Evolutionary conservation across 768 basidiomycete genomes (phyloP).

Genomic region (Rhizopogon sp.): DNA sequence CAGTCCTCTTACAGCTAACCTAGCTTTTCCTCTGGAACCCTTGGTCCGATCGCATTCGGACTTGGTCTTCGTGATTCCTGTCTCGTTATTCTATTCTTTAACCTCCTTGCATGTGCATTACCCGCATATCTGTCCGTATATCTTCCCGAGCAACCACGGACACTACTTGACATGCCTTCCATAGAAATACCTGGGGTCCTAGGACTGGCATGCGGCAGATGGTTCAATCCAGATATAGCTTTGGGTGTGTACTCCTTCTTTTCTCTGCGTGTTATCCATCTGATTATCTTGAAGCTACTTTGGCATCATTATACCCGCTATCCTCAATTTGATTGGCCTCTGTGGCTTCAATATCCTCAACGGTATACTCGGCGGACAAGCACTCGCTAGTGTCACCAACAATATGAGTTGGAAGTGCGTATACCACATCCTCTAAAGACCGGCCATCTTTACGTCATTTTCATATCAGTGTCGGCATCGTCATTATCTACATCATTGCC

Average conservation of each 20-base stretch:
- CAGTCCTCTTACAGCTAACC: background rate
- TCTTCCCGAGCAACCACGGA: background rate
- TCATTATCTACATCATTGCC: slow-evolving; percentile 67
- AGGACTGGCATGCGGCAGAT: slow-evolving; percentile 79
- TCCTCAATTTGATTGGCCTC: slow-evolving; percentile 54
- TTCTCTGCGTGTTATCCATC: slow-evolving; percentile 9
- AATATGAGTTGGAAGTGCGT: slow-evolving; percentile 48
- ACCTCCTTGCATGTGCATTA: slow-evolving; percentile 50
- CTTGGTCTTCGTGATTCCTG: slow-evolving; percentile 60
- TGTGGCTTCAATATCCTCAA: slow-evolving; percentile 65
- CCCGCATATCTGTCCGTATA: slow-evolving; percentile 53
- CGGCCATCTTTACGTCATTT: slow-evolving; percentile 8
- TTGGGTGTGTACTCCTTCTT: slow-evolving; percentile 39
- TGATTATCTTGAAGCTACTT: slow-evolving; percentile 35
- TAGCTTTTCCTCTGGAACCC: slow-evolving; percentile 63
- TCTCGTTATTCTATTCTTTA: slow-evolving; percentile 64
- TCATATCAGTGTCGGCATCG: slow-evolving; percentile 65
- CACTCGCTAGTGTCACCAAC: slow-evolving; percentile 51
- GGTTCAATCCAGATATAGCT: slow-evolving; percentile 63
- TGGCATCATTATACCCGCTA: slow-evolving; percentile 45
- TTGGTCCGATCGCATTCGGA: slow-evolving; percentile 59
- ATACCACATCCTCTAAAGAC: slow-evolving; percentile 4
- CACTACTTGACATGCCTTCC: background rate
- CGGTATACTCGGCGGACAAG: slow-evolving; percentile 66
- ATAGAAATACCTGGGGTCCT: slow-evolving; percentile 70